phyloP scores from a whole-genome alignment of 116 monocot genomes.

The Cymodocea nodosa region DNA sequence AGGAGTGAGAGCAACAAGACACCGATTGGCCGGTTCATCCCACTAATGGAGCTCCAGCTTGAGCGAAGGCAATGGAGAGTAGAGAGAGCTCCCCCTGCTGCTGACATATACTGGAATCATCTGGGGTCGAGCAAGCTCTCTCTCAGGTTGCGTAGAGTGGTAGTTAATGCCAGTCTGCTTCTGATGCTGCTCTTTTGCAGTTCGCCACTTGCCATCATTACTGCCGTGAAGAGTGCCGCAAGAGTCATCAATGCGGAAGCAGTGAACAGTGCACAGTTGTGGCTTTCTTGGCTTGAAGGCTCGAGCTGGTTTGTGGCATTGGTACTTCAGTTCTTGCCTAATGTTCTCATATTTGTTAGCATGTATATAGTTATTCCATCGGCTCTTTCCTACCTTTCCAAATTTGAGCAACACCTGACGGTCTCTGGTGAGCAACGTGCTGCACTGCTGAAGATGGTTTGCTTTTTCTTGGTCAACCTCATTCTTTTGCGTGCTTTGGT shows the following conservation, averaged over 20 bases:
- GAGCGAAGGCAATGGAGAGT: conserved; percentile 81
- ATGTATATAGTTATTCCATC: conserved; percentile 96
- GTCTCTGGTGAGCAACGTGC: conserved; percentile 92
- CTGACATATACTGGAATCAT: conserved; percentile 97
- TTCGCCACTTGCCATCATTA: conserved; percentile 74
- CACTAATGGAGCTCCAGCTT: conserved; percentile 89
- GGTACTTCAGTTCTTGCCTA: conserved; percentile 82
- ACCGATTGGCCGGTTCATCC: conserved; percentile 71
- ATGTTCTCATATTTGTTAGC: conserved; percentile 88
- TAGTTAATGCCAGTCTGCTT: conserved; percentile 78
- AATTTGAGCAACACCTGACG: conserved; percentile 90
- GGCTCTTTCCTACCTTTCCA: conserved; percentile 70
- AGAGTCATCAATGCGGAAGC: conserved; percentile 93
- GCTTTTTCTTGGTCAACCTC: conserved; percentile 94
- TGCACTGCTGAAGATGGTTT: conserved; percentile 89
- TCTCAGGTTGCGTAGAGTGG: conserved; percentile 40
- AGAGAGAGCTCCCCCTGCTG: conserved; percentile 74
- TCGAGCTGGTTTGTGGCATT: conserved; percentile 79
- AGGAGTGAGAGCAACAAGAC: conserved; percentile 49
- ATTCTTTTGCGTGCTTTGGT: conserved; percentile 82
- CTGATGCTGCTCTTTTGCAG: conserved; percentile 86
- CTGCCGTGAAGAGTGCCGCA: conserved; percentile 70
- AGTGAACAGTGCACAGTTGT: conserved; percentile 66
- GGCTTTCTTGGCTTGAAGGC: conserved; percentile 74
- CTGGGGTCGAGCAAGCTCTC: conserved; percentile 80